A percentile compares a stretch with the other conserved stretches of the same genome.
Evolutionary conservation across 495 filamentous ascomycete species (phyloP).

Genomic region (Penicillium alfredii): DNA sequence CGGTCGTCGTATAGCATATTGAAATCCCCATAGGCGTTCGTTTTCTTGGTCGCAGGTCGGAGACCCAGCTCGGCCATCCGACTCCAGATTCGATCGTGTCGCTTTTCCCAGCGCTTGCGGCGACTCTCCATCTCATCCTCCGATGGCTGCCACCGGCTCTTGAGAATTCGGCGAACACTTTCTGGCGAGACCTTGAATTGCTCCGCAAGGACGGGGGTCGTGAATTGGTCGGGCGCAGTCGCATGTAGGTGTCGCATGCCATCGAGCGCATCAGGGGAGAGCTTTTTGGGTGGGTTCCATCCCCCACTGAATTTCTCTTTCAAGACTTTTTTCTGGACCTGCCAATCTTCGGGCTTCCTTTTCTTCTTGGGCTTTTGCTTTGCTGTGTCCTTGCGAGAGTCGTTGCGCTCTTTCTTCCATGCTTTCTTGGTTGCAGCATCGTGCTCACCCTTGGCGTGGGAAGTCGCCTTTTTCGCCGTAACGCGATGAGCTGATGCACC

Average conservation of each 20-base stretch:
- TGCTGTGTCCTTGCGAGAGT: conserved; percentile 4
- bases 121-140: conserved; percentile 56
- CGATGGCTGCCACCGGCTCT: conserved; percentile 71
- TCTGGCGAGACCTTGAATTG: conserved; percentile 84
- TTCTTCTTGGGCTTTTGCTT: conserved; percentile 10
- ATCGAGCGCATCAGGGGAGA: conserved; percentile 85
- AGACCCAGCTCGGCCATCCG: conserved; percentile 69
- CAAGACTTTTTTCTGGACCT: conserved; percentile 62
- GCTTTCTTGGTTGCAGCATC: too few relatives aligned
- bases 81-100: conserved; percentile 72
- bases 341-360: conserved; percentile 56
- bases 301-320: conserved; percentile 65
- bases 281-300: conserved; percentile 76
- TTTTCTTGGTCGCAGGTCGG: conserved; percentile 32
- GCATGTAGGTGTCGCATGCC: conserved; percentile 76
- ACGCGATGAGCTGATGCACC: too few relatives aligned
- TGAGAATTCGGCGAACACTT: conserved; percentile 78
- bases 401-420: conserved; percentile 6
- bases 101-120: conserved; percentile 66
- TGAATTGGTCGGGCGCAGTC: conserved; percentile 67
- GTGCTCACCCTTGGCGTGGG: too few relatives aligned
- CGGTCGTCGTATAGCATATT: conserved; percentile 24
- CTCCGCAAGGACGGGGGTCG: conserved; percentile 64
- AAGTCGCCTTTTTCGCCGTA: too few relatives aligned
- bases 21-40: conserved; percentile 19